Conservation (phyloP, 2,329 filamentous ascomycete species). For the Beauveria sp. region DNA sequence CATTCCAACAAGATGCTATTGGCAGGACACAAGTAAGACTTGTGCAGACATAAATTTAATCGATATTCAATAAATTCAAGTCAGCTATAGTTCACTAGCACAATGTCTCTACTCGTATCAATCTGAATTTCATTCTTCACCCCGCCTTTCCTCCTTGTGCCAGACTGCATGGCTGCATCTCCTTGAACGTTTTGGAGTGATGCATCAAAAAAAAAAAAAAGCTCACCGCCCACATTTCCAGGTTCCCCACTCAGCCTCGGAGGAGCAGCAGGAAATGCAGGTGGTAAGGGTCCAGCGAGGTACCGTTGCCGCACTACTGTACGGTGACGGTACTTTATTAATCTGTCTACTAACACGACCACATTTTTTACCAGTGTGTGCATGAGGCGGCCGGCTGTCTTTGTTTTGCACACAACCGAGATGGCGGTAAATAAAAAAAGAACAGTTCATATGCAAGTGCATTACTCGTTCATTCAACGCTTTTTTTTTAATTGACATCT, state of each 20-base stretch:
- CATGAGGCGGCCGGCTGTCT: not conserved
- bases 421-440: not conserved
- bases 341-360: not conserved
- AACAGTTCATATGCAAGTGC: not conserved
- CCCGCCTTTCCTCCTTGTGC: too few relatives aligned
- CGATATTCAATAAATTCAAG: not conserved
- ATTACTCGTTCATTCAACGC: not conserved
- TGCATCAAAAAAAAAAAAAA: slow-evolving; percentile 14
- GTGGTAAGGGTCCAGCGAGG: not conserved
- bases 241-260: slow-evolving; percentile 5
- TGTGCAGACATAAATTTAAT: not conserved
- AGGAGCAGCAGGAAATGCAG: not conserved
- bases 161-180: not conserved
- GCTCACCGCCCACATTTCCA: slow-evolving; percentile 11
- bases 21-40: not conserved
- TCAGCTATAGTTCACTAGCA: too few relatives aligned
- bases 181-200: slow-evolving; percentile 8
- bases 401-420: not conserved
- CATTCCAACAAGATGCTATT: not conserved
- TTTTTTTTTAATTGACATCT: too few relatives aligned
- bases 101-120: too few relatives aligned
- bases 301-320: not conserved
- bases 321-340: not conserved
- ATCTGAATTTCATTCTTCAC: too few relatives aligned
- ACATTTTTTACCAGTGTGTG: too few relatives aligned